Evolutionary conservation across 2,329 filamentous ascomycete species (phyloP).

Genomic region (Beauveria sp.): DNA sequence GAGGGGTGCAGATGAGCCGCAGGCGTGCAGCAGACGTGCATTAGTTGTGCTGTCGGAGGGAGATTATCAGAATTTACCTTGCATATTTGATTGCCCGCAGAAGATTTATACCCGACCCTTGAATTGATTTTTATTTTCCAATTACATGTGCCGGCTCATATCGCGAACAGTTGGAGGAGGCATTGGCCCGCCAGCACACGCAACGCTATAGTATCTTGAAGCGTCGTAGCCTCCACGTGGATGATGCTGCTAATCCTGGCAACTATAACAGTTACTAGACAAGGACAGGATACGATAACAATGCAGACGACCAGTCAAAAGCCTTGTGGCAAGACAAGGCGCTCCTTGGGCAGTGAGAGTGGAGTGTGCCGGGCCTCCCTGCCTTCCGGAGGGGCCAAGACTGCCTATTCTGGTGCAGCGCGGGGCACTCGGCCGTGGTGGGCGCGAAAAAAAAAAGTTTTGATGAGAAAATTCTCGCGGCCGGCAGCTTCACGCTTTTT

Average conservation of each 20-base stretch:
- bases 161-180: not conserved
- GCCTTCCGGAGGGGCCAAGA: not conserved
- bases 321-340: not conserved
- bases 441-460: constrained; percentile 9
- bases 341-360: not conserved
- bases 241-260: no score
- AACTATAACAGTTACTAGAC: no score
- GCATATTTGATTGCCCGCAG: not conserved
- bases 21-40: not conserved
- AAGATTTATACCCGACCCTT: not conserved
- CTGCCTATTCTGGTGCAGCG: constrained; percentile 7
- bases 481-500: not conserved
- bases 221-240: no score
- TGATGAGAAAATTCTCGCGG: constrained; percentile 8
- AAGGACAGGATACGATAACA: no score
- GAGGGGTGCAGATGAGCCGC: not conserved
- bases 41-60: not conserved
- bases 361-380: not conserved
- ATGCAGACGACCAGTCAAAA: not conserved
- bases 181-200: not conserved
- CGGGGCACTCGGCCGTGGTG: not conserved
- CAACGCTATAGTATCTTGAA: not conserved
- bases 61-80: not conserved
- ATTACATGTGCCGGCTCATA: no score
- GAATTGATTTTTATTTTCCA: no score